Evolutionary conservation across 2,329 filamentous ascomycete genomes (phyloP), one percentile per base, ranked within the genome.

Genomic region (Beauveria varroae): DNA sequence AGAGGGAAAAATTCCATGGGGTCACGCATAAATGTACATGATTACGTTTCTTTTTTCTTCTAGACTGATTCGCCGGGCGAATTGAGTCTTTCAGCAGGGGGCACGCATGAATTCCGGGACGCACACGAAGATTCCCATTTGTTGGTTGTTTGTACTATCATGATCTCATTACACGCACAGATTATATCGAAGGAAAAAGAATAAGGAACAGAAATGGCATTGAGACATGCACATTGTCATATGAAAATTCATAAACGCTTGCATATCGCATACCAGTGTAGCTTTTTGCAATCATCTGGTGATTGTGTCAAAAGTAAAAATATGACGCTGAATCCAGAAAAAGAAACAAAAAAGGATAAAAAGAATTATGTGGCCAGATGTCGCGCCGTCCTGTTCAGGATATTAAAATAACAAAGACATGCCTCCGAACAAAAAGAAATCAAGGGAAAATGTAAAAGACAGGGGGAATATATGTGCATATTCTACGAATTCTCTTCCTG

Each of bases 401-500:
- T 1, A 26, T 26, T 5, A 20, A 40, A 41, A n/a, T 6, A 49
- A 22, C 5, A 30, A 60, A 46, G 18, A 43, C 41, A 10, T 5
- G 18, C 8, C 34, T 16, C 34, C 12, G 34, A 37, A 16, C 5
- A 37, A 16, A 7, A 34, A n/a, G 12, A 37, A 18, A 18, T n/a
- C n/a, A 5, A 12, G 14, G 34, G 5, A 37, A 1, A 16, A 16
- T 16, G 14, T 6, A 37, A 37, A 37, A 16, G 34, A 37, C 10
- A 34, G 34, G 34, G 34, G 34, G 14, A 37, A 37, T 37, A 14
- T 37, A 14, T 37, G 16, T 12, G 16, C 5, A 16, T 37, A 14
- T 37, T 47, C 28, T 47, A 60, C 28, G 57, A 12, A 24, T 83
- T 81, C 75, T 93, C 92, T 71, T 96, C 91, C 65, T 86, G 79